Percentiles rank a stretch among this genome's conserved stretches.
phyloP scores from a whole-genome alignment of 345 rosid genomes.

The Hibiscus tridactylites region DNA sequence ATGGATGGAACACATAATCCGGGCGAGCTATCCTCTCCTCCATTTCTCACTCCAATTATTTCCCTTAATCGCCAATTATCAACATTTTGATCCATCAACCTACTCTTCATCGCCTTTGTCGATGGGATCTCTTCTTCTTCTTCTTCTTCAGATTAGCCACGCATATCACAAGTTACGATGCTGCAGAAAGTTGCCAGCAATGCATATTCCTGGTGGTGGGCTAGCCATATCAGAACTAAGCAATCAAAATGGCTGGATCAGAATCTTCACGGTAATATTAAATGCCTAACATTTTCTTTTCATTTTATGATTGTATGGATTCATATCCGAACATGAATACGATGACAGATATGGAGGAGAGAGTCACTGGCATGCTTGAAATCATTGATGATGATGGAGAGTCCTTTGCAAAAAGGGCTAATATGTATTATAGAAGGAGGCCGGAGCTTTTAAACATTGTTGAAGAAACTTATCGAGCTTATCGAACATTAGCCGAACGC shows the following conservation, averaged over 20 bases:
- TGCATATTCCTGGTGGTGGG: slow-evolving; percentile 97
- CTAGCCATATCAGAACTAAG: slow-evolving; percentile 79
- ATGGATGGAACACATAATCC: slow-evolving; percentile 25
- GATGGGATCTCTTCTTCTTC: slow-evolving; percentile 2
- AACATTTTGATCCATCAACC: not conserved
- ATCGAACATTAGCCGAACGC: slow-evolving; percentile 71
- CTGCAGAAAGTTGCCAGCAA: slow-evolving; percentile 76
- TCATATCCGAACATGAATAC: no score
- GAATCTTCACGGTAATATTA: slow-evolving; percentile 49
- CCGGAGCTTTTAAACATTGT: slow-evolving; percentile 63
- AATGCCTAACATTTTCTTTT: not conserved
- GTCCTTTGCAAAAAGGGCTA: slow-evolving; percentile 59
- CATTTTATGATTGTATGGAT: no score
- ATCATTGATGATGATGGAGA: slow-evolving; percentile 71
- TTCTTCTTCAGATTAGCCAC: not conserved
- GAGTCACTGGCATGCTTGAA: slow-evolving; percentile 38
- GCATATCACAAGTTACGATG: slow-evolving; percentile 6
- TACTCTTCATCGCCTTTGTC: not conserved
- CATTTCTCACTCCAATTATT: slow-evolving; percentile 6
- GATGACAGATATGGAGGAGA: slow-evolving; percentile 65
- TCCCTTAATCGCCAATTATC: not conserved
- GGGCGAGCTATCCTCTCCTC: slow-evolving; percentile 22
- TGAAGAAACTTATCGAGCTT: slow-evolving; percentile 57
- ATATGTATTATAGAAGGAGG: slow-evolving; percentile 68
- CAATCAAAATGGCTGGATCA: slow-evolving; percentile 85